A percentile compares a stretch with the other conserved stretches of the same genome.
These are phyloP conservation scores for Geranium rotundifolium DNA, from an alignment of 345 rosid genomes.

Conservation along the genomic window DNA sequence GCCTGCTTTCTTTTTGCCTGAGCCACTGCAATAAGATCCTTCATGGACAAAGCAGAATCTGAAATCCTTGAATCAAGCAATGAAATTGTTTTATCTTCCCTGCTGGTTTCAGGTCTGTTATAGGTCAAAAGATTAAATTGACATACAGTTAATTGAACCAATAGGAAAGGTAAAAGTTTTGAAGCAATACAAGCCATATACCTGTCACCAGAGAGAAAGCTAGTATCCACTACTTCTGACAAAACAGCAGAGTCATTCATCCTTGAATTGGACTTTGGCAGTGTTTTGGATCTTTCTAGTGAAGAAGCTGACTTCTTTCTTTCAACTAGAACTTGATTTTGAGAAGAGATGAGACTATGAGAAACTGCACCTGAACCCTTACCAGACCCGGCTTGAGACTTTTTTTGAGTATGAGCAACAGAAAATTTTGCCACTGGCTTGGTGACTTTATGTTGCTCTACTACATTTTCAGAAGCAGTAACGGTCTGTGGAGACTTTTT, in stretches of 20 bases:
- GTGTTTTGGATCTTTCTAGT: constrained; percentile 38
- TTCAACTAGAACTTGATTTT: constrained; percentile 32
- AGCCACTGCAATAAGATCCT: constrained; percentile 87
- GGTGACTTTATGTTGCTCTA: constrained; percentile 31
- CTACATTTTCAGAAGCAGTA: constrained; percentile 19
- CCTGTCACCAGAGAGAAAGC: constrained; percentile 28
- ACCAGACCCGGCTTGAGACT: constrained; percentile 27
- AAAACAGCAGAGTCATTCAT: constrained; percentile 25
- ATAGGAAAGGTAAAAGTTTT: constrained; percentile 6
- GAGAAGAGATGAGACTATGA: constrained; percentile 30
- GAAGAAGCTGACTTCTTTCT: constrained; percentile 32
- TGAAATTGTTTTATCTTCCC: constrained; percentile 27
- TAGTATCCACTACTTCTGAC: constrained; percentile 28
- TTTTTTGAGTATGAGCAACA: constrained; percentile 26
- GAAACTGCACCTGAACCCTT: constrained; percentile 27
- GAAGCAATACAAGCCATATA: constrained; percentile 15
- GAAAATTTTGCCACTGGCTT: constrained; percentile 36
- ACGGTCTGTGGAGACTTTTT: constrained; percentile 33
- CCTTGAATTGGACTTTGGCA: constrained; percentile 33
- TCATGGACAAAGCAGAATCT: constrained; percentile 60
- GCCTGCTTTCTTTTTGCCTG: constrained; percentile 82
- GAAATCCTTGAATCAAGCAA: constrained; percentile 38
- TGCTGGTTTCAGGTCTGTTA: constrained; percentile 32
- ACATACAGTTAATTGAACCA: constrained; percentile 1
- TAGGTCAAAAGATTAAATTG: constrained; percentile 3